Percentiles rank a stretch among this genome's conserved stretches.
These are phyloP conservation scores for Artemisia tridentata DNA, from an alignment of 129 eudicot genomes.

Conservation along the genomic window DNA sequence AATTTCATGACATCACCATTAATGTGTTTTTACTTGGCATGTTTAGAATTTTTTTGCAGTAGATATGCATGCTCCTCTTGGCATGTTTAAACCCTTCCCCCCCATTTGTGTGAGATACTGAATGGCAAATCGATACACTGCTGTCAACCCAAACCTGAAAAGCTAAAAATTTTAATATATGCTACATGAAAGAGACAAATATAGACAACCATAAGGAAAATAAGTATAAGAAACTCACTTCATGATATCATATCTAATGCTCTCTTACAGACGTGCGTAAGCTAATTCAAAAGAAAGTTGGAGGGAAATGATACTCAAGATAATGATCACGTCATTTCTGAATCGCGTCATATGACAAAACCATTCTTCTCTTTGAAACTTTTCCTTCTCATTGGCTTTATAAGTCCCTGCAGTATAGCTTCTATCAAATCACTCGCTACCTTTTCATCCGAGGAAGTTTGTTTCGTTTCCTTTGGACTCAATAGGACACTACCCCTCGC, in stretches of 20 bases:
- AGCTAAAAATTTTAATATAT: neutral
- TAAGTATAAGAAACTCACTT: constrained; percentile 48
- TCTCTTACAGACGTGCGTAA: constrained; percentile 91
- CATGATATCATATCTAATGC: constrained; percentile 50
- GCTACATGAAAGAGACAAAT: neutral
- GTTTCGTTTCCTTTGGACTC: no score
- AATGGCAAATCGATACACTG: constrained; percentile 66
- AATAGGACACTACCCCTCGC: no score
- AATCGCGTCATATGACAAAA: constrained; percentile 60
- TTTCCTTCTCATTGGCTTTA: constrained; percentile 50
- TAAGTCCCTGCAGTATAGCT: constrained; percentile 22
- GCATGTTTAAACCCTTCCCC: constrained; percentile 74
- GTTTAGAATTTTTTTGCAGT: no score
- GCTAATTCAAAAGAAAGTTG: constrained; percentile 94
- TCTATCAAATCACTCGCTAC: no score
- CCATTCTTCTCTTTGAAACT: constrained; percentile 87
- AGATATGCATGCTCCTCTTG: no score
- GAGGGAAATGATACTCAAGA: constrained; percentile 79
- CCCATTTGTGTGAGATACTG: constrained; percentile 82
- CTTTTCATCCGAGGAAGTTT: no score
- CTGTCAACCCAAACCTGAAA: constrained; percentile 81
- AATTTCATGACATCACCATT: no score
- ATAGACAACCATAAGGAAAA: neutral
- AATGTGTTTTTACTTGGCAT: no score
- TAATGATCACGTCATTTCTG: constrained; percentile 75